Conservation (phyloP, 1,139 yeast species). For the Casaregolazyma suthepensis region DNA sequence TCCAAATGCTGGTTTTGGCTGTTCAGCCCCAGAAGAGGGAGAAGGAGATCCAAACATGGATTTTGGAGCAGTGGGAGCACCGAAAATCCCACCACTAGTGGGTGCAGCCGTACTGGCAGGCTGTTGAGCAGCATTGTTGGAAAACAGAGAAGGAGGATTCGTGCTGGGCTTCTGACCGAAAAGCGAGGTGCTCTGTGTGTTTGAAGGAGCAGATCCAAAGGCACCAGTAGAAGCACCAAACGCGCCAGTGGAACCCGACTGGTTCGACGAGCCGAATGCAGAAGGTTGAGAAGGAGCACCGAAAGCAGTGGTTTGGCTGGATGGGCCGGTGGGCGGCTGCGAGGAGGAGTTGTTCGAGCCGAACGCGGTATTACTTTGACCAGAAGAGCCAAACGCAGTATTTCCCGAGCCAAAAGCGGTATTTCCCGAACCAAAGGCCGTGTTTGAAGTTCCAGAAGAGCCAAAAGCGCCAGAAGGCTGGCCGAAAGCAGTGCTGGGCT, state of each 20-base stretch:
- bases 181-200: not conserved
- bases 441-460: not conserved
- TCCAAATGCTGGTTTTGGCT: slow-evolving; percentile 6
- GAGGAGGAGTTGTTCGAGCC: not conserved
- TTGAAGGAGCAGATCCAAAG: slow-evolving; percentile 6
- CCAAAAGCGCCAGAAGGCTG: not conserved
- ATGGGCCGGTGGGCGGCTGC: not conserved
- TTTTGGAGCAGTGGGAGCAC: not conserved
- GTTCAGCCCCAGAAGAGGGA: not conserved
- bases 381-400: not conserved
- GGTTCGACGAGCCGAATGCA: slow-evolving; percentile 1
- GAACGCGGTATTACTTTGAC: not conserved
- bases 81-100: not conserved
- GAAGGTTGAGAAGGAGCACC: not conserved
- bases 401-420: not conserved
- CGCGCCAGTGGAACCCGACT: not conserved
- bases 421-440: not conserved
- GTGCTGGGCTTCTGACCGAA: slow-evolving; percentile 1
- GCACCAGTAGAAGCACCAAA: not conserved
- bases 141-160: not conserved
- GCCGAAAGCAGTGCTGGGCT: not conserved
- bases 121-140: not conserved
- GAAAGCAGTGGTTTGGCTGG: not conserved
- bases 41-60: slow-evolving; percentile 5
- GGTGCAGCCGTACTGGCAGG: not conserved